phyloP scores from a whole-genome alignment of 768 basidiomycete species.

The Fomitopsis serialis region DNA sequence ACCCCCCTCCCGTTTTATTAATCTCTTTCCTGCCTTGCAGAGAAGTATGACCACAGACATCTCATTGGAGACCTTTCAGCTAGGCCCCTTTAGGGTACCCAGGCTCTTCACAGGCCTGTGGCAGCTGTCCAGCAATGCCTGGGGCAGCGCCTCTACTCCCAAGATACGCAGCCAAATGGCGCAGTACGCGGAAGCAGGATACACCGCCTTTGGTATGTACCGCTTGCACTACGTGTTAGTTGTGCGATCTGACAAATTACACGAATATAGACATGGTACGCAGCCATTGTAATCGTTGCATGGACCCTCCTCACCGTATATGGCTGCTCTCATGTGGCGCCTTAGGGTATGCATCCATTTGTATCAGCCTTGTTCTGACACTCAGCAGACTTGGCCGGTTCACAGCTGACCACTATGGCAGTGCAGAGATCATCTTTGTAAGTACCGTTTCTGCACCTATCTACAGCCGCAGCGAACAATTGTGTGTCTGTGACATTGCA shows the following conservation, averaged over 20 bases:
- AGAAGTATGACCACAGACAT: neutral
- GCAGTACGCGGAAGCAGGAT: slow-evolving; percentile 55
- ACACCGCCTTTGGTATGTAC: slow-evolving; percentile 54
- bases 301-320: neutral
- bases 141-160: slow-evolving; percentile 68
- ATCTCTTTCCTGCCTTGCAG: too few relatives aligned
- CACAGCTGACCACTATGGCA: slow-evolving; percentile 83
- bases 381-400: neutral
- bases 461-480: neutral
- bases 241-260: neutral
- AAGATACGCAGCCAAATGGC: slow-evolving; percentile 67
- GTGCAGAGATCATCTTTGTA: slow-evolving; percentile 78
- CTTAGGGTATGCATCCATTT: slow-evolving; percentile 3
- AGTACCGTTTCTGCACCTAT: slow-evolving; percentile 14
- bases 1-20: too few relatives aligned
- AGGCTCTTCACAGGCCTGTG: slow-evolving; percentile 43
- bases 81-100: slow-evolving; percentile 18
- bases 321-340: too few relatives aligned
- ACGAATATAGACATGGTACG: slow-evolving; percentile 2
- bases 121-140: slow-evolving; percentile 83
- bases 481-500: slow-evolving; percentile 21
- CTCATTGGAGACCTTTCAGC: slow-evolving; percentile 16
- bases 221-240: neutral
- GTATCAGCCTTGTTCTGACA: neutral
- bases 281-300: neutral